A percentile compares a stretch with the other conserved stretches of the same genome.
Evolutionary conservation across 2,329 filamentous ascomycete species (phyloP).

Genomic region (Botrytis medusae): DNA sequence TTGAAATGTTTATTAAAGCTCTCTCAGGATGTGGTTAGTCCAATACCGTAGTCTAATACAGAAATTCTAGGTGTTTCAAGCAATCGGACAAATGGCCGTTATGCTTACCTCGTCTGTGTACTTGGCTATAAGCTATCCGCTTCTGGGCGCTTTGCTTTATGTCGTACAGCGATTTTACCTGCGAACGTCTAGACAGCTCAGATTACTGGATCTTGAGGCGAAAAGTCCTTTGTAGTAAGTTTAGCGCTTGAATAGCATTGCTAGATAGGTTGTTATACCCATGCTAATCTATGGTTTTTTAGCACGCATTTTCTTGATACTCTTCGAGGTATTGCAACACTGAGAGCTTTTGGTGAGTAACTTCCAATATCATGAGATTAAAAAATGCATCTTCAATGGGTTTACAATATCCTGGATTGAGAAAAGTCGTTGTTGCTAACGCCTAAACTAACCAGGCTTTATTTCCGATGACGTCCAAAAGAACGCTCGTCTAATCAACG

Average conservation of each 20-base stretch:
- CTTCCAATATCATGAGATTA: neutral
- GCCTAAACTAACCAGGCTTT: neutral
- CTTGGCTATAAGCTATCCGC: constrained; percentile 21
- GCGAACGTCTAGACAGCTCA: constrained; percentile 49
- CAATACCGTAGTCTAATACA: neutral
- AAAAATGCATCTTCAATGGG: neutral
- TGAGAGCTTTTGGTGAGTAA: constrained; percentile 49
- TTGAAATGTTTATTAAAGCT: no score
- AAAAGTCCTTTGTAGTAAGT: constrained; percentile 44
- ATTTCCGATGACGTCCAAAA: constrained; percentile 14
- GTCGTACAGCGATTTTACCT: constrained; percentile 46
- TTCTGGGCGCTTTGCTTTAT: constrained; percentile 22
- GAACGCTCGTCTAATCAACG: constrained; percentile 51
- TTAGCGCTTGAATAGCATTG: no score
- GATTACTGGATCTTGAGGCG: constrained; percentile 48
- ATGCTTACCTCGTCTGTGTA: constrained; percentile 20
- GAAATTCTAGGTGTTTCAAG: constrained; percentile 6
- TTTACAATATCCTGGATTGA: neutral
- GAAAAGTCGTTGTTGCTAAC: neutral
- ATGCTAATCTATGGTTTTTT: neutral
- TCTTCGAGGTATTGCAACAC: constrained; percentile 46
- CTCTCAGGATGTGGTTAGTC: no score
- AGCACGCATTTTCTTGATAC: constrained; percentile 47
- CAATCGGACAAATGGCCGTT: constrained; percentile 13
- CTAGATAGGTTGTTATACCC: neutral